These are phyloP conservation scores for Lachnellula subtilissima DNA, from an alignment of 2,329 filamentous ascomycete genomes.

Conservation along the genomic window DNA sequence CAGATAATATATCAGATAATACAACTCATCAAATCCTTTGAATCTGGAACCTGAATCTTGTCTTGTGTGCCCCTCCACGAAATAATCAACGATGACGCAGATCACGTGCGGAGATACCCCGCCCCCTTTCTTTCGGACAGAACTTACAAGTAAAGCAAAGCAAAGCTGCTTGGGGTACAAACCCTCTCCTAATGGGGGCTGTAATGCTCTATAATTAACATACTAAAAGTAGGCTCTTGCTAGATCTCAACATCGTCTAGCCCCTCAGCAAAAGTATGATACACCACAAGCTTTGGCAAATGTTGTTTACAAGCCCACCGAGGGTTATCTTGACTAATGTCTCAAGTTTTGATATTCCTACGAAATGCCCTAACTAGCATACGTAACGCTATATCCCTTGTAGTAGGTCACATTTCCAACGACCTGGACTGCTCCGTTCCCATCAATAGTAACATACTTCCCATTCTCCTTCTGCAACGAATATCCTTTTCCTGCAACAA, in stretches of 20 bases:
- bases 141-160: neutral
- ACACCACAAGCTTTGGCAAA: neutral
- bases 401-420: slow-evolving; percentile 9
- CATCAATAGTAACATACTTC: slow-evolving; percentile 18
- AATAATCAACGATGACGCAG: neutral
- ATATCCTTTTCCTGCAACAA: slow-evolving; percentile 16
- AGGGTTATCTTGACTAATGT: too few relatives aligned
- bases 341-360: neutral
- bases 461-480: slow-evolving; percentile 21
- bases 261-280: too few relatives aligned
- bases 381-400: slow-evolving; percentile 19
- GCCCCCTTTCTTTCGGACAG: neutral
- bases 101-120: neutral
- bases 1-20: neutral
- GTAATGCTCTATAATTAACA: too few relatives aligned
- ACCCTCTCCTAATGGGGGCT: too few relatives aligned
- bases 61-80: neutral
- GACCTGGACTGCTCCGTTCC: slow-evolving; percentile 14
- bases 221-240: too few relatives aligned
- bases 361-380: slow-evolving; percentile 9
- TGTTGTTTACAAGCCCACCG: neutral
- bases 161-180: too few relatives aligned
- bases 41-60: neutral
- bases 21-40: neutral
- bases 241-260: too few relatives aligned